A percentile compares a stretch with the other conserved stretches of the same genome.
Evolutionary conservation across 2,329 filamentous ascomycete species (phyloP).

Genomic region (Colletotrichum sp.): DNA sequence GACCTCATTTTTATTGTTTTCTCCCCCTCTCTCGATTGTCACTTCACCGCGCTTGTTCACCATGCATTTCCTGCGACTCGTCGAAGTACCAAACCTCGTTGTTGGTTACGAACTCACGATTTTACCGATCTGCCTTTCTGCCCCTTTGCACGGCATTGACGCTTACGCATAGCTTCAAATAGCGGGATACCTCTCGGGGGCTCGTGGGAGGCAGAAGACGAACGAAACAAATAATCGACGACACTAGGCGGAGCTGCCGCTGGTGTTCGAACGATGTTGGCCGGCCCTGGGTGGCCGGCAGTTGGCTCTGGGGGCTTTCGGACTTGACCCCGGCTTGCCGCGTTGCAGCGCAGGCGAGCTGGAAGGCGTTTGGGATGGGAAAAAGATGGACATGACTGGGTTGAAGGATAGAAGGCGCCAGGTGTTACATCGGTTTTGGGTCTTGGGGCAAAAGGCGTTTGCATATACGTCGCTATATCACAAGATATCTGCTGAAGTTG

Average conservation of each 20-base stretch:
- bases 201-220: background rate
- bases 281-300: background rate
- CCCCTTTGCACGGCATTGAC: conserved; percentile 1
- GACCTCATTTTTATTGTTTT: conserved; percentile 14
- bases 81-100: conserved; percentile 1
- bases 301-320: conserved; percentile 15
- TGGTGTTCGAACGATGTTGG: background rate
- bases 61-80: conserved; percentile 2
- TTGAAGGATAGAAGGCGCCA: conserved; percentile 6
- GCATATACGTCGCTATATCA: conserved; percentile 6
- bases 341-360: background rate
- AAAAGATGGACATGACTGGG: background rate
- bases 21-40: background rate
- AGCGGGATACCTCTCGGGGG: background rate
- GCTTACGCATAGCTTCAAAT: conserved; percentile 16
- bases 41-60: conserved; percentile 4
- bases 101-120: conserved; percentile 12
- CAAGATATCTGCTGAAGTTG: background rate
- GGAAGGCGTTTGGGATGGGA: conserved; percentile 12
- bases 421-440: background rate
- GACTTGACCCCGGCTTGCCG: background rate
- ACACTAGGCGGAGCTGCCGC: background rate
- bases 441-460: background rate
- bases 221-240: background rate
- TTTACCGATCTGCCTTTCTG: background rate